Evolutionary conservation across 805 yeast species (phyloP).

Genomic region (Pichia pseudocactophila): DNA sequence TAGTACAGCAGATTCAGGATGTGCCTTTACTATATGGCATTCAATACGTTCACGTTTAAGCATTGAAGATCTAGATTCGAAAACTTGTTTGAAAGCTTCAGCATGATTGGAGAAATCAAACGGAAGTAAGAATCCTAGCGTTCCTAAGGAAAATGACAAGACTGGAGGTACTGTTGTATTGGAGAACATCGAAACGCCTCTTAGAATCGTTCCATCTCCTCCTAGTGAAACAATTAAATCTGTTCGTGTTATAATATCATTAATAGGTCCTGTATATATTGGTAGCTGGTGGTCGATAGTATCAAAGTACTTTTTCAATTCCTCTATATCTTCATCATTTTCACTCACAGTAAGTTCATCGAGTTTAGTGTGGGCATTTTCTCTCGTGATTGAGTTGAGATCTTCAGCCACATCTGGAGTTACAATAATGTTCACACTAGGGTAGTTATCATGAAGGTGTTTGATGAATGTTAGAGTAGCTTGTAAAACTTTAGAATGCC

Average conservation of each 20-base stretch:
- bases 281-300: constrained; percentile 10
- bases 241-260: constrained; percentile 54
- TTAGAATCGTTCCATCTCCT: constrained; percentile 91
- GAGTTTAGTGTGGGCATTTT: not conserved
- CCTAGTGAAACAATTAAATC: constrained; percentile 83
- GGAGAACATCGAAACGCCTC: constrained; percentile 74
- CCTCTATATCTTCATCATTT: not conserved
- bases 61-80: constrained; percentile 59
- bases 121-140: constrained; percentile 82
- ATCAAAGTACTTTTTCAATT: not conserved
- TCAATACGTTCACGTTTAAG: constrained; percentile 71
- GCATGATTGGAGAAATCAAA: constrained; percentile 62
- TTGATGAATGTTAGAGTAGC: constrained; percentile 61
- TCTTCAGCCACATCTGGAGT: constrained; percentile 70
- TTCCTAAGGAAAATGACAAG: constrained; percentile 80
- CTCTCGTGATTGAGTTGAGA: constrained; percentile 22
- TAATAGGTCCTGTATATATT: constrained; percentile 49
- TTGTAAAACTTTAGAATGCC: constrained; percentile 52
- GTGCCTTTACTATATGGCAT: constrained; percentile 47
- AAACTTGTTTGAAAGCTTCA: constrained; percentile 56
- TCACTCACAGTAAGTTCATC: not conserved
- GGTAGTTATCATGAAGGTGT: constrained; percentile 53
- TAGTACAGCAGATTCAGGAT: not conserved
- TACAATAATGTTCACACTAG: constrained; percentile 68
- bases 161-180: constrained; percentile 78